These are phyloP conservation scores for Firmiana major DNA, from an alignment of 345 rosid genomes.

Conservation along the genomic window DNA sequence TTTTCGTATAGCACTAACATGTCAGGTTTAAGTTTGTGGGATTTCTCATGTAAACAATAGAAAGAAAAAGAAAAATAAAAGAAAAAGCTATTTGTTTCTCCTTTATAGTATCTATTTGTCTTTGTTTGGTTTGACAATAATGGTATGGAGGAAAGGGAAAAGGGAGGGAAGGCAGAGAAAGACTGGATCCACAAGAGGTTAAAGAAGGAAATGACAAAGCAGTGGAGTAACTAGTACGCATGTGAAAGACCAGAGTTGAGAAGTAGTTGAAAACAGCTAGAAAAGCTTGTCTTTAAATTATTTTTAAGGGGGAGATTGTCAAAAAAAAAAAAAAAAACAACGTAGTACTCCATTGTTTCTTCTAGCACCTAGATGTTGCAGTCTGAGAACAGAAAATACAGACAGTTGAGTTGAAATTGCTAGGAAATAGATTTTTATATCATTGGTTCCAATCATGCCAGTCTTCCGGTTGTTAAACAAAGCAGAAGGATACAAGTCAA, in stretches of 20 bases:
- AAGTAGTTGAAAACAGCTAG: constrained; percentile 31
- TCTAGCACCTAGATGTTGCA: neutral
- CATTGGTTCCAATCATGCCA: neutral
- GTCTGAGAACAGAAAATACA: constrained; percentile 6
- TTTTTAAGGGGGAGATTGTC: constrained; percentile 20
- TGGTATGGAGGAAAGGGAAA: neutral
- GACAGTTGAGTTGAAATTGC: neutral
- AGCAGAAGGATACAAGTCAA: neutral
- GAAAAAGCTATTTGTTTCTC: neutral
- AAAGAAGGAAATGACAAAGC: neutral
- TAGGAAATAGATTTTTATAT: neutral
- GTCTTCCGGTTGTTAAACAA: neutral
- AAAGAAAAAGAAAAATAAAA: neutral
- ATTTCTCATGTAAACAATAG: neutral
- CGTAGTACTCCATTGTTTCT: constrained; percentile 20
- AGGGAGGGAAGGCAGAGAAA: neutral
- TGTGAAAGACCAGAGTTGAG: constrained; percentile 3
- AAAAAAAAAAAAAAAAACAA: constrained; percentile 11
- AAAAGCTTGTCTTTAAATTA: neutral
- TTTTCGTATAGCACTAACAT: too few species aligned
- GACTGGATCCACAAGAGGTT: neutral
- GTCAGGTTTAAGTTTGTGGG: neutral
- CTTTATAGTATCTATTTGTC: neutral
- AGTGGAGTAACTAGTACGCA: constrained; percentile 1
- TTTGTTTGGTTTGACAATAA: neutral